A percentile compares a stretch with the other conserved stretches of the same genome.
phyloP scores from a whole-genome alignment of 2,329 filamentous ascomycete species.

The Dichotomopilus funicola region DNA sequence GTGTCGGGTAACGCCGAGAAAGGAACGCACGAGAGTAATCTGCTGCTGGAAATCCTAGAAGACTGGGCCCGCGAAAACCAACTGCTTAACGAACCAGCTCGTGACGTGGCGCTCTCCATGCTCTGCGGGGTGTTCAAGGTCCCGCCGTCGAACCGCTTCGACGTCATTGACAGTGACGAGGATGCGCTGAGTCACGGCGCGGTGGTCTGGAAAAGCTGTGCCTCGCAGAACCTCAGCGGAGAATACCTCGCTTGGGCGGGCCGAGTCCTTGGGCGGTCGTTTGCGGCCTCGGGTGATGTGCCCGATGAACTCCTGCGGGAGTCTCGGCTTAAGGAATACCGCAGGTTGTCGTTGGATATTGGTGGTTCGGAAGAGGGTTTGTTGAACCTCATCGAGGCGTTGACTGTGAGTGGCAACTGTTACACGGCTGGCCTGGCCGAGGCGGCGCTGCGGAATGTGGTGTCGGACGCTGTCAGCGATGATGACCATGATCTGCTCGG shows the following conservation, averaged over 20 bases:
- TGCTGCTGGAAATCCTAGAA: constrained; percentile 72
- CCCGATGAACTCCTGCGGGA: constrained; percentile 55
- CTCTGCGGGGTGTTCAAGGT: constrained; percentile 69
- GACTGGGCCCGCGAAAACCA: constrained; percentile 58
- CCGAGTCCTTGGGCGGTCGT: constrained; percentile 75
- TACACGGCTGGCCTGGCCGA: constrained; percentile 54
- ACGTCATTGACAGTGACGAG: constrained; percentile 63
- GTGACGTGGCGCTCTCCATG: constrained; percentile 62
- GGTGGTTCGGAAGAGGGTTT: constrained; percentile 57
- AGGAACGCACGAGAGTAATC: constrained; percentile 67
- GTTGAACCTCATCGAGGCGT: constrained; percentile 53
- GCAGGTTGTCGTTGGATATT: constrained; percentile 40
- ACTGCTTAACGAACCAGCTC: constrained; percentile 64
- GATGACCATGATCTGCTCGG: constrained; percentile 43
- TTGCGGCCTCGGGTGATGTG: constrained; percentile 66
- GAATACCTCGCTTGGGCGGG: constrained; percentile 81
- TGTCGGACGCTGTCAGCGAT: constrained; percentile 45
- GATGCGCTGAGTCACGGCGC: constrained; percentile 56
- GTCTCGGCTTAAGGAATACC: constrained; percentile 47
- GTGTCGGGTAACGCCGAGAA: constrained; percentile 62
- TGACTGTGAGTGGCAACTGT: constrained; percentile 53
- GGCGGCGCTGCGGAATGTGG: constrained; percentile 49
- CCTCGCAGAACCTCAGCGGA: constrained; percentile 53
- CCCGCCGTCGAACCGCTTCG: constrained; percentile 50
- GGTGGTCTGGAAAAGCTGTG: constrained; percentile 71